These are phyloP conservation scores for Tillandsia leiboldiana DNA, from an alignment of 176 grass and related monocot species.

Conservation along the genomic window DNA sequence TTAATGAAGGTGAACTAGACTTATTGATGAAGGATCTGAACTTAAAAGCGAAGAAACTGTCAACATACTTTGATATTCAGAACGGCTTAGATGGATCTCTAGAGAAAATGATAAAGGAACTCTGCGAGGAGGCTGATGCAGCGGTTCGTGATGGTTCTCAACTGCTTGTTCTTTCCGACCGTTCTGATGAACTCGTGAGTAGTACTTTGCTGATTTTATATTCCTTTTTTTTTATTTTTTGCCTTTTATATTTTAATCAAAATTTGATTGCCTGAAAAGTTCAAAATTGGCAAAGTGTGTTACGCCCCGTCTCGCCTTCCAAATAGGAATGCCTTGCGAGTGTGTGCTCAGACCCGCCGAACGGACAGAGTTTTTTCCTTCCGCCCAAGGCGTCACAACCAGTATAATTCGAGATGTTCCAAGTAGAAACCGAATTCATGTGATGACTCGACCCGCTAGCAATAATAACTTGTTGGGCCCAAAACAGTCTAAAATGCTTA, in stretches of 20 bases:
- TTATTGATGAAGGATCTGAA: conserved; percentile 66
- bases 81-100: conserved; percentile 95
- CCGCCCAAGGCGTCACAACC: no score
- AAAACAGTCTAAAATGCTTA: no score
- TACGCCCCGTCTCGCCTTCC: no score
- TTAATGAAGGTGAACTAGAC: conserved; percentile 97
- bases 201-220: conserved; percentile 18
- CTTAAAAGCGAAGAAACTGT: conserved; percentile 69
- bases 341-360: no score
- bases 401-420: no score
- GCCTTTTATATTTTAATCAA: not conserved
- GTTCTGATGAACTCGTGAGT: conserved; percentile 77
- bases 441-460: no score
- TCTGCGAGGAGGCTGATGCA: conserved; percentile 94
- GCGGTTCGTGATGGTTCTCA: conserved; percentile 89
- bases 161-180: conserved; percentile 95
- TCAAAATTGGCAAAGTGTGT: no score
- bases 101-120: conserved; percentile 47
- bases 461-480: no score
- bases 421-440: no score
- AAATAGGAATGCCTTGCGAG: no score
- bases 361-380: no score
- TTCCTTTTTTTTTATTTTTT: not conserved
- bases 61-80: conserved; percentile 82
- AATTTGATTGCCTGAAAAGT: not conserved